These are phyloP conservation scores for Scopulariopsis brevicaulis DNA, from an alignment of 2,329 filamentous ascomycete genomes.

Conservation along the genomic window DNA sequence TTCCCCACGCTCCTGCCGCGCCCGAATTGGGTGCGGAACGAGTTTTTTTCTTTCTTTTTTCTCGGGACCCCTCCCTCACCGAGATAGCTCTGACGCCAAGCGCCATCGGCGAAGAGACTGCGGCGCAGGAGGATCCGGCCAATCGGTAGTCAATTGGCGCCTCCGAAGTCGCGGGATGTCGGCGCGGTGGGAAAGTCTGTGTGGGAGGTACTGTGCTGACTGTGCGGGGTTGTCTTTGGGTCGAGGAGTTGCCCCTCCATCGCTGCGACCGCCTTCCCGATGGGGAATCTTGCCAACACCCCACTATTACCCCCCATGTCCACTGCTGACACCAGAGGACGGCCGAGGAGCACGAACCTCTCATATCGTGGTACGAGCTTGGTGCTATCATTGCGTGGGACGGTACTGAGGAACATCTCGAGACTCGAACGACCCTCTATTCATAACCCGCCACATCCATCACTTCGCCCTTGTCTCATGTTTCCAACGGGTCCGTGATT, in stretches of 20 bases:
- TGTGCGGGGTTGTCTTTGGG: no score
- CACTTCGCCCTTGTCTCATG: no score
- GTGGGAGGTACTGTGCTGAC: not conserved
- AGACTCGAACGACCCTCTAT: no score
- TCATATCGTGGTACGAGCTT: not conserved
- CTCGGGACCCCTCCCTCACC: not conserved
- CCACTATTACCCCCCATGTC: not conserved
- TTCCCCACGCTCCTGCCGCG: no score
- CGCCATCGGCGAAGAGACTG: not conserved
- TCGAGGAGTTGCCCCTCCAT: not conserved
- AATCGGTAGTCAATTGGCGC: not conserved
- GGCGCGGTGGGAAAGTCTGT: not conserved
- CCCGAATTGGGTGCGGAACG: not conserved
- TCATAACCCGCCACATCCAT: no score
- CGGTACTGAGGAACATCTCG: not conserved
- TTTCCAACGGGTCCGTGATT: no score
- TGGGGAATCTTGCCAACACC: not conserved
- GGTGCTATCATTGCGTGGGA: not conserved
- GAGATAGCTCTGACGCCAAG: not conserved
- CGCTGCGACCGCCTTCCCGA: not conserved
- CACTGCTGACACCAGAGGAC: not conserved
- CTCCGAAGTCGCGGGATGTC: not conserved
- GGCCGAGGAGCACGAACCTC: not conserved
- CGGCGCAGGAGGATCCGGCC: not conserved
- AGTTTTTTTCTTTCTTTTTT: not conserved